Base-by-base conservation (phyloP, 768 basidiomycete genomes). In the Termitomyces sp. region DNA sequence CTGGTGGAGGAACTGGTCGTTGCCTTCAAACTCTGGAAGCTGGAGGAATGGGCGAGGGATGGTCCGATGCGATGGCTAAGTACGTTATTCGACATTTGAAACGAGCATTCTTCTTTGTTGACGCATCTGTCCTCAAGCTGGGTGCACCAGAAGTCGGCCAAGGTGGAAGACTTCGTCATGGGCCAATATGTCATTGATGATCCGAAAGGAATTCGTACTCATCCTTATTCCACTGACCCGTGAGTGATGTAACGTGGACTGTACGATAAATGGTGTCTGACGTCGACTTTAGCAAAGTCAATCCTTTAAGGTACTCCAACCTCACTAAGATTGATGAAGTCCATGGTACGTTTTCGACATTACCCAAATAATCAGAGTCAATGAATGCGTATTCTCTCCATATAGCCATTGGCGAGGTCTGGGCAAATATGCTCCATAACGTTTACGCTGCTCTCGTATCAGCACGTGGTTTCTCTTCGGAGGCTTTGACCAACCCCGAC, bases 11-110 rank as follows among this genome's bases (percentile, higher is more conserved):
- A 30, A 80, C 79, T 27, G 81, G 79, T 42, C 73, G 83, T 15
- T 88, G 87, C 73, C 72, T 88, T 60, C 82, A 86, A 66, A 84
- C 78, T 30, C 76, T 76, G 34, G 87, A 88, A 66, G 75, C 86
- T 3, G 82, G 83, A 22, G 87, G 86, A 15, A 79, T 88, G 78
- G 86, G 86, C 45, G 87, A 89, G 68, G 86, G 69, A 22, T 88
- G 85, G 85, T 81, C 81, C 4, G 86, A 86, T 69, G 77, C 77
- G 20, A 69, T 79, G 72, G 76, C 78, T 3, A 70, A 72, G 76
- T 78, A 61, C 18, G 72, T 66, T 8, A 11, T 59, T 31, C 18
- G 27, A 47, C 18, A 42, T 24, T 4, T n/a, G 4, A 7, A 7
- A 20, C 8, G 13, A 3, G 1, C 7, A 27, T 11, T 53, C 34